Percentiles rank a stretch among this genome's conserved stretches.
These are phyloP conservation scores for Pythium oligandrum DNA, from an alignment of 352 stramenopile species.

Conservation along the genomic window DNA sequence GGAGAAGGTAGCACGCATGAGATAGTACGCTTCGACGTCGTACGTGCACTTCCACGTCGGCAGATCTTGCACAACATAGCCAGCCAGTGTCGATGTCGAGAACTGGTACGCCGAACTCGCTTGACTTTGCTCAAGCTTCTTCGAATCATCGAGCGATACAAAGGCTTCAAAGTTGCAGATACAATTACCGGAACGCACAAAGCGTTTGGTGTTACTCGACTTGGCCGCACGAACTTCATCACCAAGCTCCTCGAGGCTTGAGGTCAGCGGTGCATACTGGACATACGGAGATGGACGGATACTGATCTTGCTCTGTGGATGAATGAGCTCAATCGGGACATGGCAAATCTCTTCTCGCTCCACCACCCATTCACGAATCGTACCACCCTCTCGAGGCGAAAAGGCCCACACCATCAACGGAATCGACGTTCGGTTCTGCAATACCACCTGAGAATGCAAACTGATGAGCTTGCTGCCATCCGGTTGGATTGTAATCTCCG, in stretches of 20 bases:
- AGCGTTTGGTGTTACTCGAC: slow-evolving; percentile 71
- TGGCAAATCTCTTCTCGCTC: slow-evolving; percentile 79
- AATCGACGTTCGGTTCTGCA: slow-evolving; percentile 84
- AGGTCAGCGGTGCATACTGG: slow-evolving; percentile 78
- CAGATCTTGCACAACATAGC: slow-evolving; percentile 80
- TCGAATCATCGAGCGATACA: slow-evolving; percentile 59
- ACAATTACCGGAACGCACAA: slow-evolving; percentile 73
- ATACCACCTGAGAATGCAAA: slow-evolving; percentile 80
- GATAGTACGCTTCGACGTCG: slow-evolving; percentile 83
- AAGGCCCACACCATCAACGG: slow-evolving; percentile 87
- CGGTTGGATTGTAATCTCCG: slow-evolving; percentile 83
- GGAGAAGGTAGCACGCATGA: slow-evolving; percentile 82
- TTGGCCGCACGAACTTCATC: slow-evolving; percentile 69
- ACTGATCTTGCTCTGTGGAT: slow-evolving; percentile 86
- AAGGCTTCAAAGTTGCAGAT: slow-evolving; percentile 82
- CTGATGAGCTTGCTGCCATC: slow-evolving; percentile 88
- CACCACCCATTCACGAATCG: slow-evolving; percentile 71
- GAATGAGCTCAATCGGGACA: slow-evolving; percentile 79
- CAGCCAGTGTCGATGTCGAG: slow-evolving; percentile 47
- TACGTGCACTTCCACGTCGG: slow-evolving; percentile 86
- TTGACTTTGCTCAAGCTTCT: slow-evolving; percentile 29
- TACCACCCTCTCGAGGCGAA: slow-evolving; percentile 70
- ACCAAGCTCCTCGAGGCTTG: slow-evolving; percentile 73
- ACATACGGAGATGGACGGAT: slow-evolving; percentile 79
- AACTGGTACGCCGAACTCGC: slow-evolving; percentile 29